These are phyloP conservation scores for Colletotrichum abscissum DNA, from an alignment of 2,329 filamentous ascomycete genomes.

Conservation along the genomic window DNA sequence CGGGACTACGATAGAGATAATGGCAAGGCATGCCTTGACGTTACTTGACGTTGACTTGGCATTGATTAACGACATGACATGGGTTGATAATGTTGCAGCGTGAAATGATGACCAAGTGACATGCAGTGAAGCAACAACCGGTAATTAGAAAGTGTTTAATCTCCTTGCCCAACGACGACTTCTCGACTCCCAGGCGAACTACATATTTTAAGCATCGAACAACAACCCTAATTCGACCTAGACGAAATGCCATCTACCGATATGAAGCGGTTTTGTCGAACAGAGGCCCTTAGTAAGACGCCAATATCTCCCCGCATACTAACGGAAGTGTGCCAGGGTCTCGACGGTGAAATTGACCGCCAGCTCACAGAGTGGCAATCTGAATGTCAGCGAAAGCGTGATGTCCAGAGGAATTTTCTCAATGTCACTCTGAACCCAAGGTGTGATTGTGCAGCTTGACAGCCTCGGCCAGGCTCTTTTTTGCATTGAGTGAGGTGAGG, in stretches of 20 bases:
- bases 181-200: neutral
- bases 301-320: neutral
- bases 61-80: neutral
- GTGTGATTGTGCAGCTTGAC: no score
- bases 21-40: slow-evolving; percentile 21
- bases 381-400: no score
- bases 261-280: neutral
- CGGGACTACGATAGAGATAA: slow-evolving; percentile 31
- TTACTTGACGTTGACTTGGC: slow-evolving; percentile 12
- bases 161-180: no score
- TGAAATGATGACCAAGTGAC: neutral
- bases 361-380: neutral
- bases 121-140: neutral
- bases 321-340: neutral
- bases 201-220: neutral
- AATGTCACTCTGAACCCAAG: neutral
- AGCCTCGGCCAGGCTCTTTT: neutral
- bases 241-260: neutral
- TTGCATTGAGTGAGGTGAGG: neutral
- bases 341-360: neutral
- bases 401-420: neutral
- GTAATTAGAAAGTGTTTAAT: no score
- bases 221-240: neutral
- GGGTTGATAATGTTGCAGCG: neutral
- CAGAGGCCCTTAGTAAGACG: neutral